Evolutionary conservation across 2,329 filamentous ascomycete genomes (phyloP).

Genomic region (Aspergillus latus): DNA sequence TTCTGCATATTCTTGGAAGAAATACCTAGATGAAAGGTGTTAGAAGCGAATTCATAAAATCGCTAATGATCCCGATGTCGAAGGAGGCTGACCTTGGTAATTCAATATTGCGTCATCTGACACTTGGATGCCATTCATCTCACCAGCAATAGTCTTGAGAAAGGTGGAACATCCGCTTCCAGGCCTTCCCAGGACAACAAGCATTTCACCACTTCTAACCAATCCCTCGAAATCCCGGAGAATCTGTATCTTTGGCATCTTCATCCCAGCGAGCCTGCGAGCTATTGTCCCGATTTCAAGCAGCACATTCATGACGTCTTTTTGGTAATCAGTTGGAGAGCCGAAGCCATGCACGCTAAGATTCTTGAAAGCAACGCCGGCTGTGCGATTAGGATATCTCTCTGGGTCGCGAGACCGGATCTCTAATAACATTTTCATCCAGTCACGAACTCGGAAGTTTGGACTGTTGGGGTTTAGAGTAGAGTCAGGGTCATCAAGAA

Average conservation of each 20-base stretch:
- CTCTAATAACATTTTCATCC: conserved; percentile 24
- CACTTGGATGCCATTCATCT: conserved; percentile 76
- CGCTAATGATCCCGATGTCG: background rate
- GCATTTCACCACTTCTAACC: conserved; percentile 51
- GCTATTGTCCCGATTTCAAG: conserved; percentile 46
- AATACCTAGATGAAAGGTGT: conserved; percentile 25
- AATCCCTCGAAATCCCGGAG: conserved; percentile 61
- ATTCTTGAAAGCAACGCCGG: conserved; percentile 63
- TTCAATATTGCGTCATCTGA: conserved; percentile 72
- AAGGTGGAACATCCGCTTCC: background rate
- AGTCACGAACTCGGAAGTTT: conserved; percentile 23
- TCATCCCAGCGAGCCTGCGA: conserved; percentile 15
- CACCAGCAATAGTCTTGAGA: conserved; percentile 79
- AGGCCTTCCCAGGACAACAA: background rate
- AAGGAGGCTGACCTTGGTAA: conserved; percentile 69
- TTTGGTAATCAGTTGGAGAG: conserved; percentile 64
- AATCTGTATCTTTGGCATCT: conserved; percentile 45
- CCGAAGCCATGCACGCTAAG: conserved; percentile 66
- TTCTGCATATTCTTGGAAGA: conserved; percentile 58
- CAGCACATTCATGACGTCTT: conserved; percentile 61
- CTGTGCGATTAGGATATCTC: conserved; percentile 35
- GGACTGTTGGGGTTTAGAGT: conserved; percentile 22
- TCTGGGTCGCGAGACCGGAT: conserved; percentile 23
- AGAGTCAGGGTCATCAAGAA: conserved; percentile 20
- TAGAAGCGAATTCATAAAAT: background rate